Percentiles rank a stretch among this genome's conserved stretches.
phyloP scores from a whole-genome alignment of 768 basidiomycete genomes.

The Pisolithus microcarpus region DNA sequence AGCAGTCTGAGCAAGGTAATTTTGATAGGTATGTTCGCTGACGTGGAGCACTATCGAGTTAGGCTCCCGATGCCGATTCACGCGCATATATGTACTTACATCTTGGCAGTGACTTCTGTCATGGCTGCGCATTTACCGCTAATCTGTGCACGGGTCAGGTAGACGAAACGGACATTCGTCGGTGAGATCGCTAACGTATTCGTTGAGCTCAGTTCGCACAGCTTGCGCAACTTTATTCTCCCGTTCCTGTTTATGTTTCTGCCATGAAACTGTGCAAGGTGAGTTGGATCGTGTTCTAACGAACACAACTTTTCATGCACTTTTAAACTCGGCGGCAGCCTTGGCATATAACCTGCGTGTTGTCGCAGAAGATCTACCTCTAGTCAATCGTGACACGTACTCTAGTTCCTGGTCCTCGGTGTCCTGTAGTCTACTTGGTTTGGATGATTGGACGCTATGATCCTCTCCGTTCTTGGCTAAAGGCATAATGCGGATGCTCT shows the following conservation, averaged over 20 bases:
- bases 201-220: constrained; percentile 19
- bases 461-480: constrained; percentile 8
- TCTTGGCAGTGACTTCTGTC: constrained; percentile 13
- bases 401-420: constrained; percentile 24
- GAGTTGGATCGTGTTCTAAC: background rate
- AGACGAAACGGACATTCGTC: background rate
- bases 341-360: constrained; percentile 20
- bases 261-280: constrained; percentile 24
- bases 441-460: constrained; percentile 9
- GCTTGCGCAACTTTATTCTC: constrained; percentile 17
- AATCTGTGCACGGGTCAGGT: constrained; percentile 10
- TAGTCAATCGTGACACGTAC: constrained; percentile 7
- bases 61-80: background rate
- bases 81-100: constrained; percentile 18
- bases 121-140: constrained; percentile 14
- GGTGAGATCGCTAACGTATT: constrained; percentile 11
- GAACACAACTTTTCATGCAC: constrained; percentile 7
- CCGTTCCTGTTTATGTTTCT: constrained; percentile 23
- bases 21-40: constrained; percentile 22
- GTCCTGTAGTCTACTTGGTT: constrained; percentile 12
- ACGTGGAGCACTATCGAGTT: background rate
- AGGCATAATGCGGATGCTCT: constrained; percentile 8
- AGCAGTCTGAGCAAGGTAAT: constrained; percentile 18
- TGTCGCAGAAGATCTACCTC: background rate
- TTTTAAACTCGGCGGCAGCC: constrained; percentile 27